Conservation (phyloP, 257 asterid species). For the Solanum sparsipilum region DNA sequence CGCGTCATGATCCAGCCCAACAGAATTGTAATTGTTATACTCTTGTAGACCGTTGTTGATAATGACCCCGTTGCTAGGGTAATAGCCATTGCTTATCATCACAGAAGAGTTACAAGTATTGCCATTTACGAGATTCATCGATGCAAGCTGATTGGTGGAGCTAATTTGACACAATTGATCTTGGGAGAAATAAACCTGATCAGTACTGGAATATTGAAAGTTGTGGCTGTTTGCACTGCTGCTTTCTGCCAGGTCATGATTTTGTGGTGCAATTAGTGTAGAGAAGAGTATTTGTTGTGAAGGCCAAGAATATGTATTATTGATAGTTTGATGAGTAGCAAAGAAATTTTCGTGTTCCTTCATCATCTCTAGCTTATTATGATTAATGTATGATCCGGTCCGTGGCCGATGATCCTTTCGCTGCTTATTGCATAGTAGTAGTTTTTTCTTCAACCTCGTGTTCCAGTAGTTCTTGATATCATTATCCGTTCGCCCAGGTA, state of each 20-base stretch:
- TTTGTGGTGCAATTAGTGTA: neutral
- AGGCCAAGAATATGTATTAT: neutral
- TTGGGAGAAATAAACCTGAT: neutral
- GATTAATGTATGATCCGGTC: neutral
- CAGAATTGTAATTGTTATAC: neutral
- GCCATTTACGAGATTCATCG: neutral
- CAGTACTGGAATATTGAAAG: neutral
- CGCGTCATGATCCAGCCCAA: conserved; percentile 5
- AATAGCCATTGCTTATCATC: neutral
- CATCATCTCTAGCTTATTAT: neutral
- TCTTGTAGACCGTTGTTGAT: neutral
- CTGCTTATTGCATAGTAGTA: conserved; percentile 12
- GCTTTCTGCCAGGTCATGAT: neutral
- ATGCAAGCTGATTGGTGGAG: neutral
- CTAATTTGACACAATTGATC: neutral
- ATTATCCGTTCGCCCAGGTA: conserved; percentile 34
- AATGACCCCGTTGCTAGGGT: neutral
- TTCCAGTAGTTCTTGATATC: conserved; percentile 40
- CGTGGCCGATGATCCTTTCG: conserved; percentile 12
- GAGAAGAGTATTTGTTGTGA: conserved; percentile 2
- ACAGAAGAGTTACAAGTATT: neutral
- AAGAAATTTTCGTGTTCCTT: neutral
- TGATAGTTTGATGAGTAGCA: neutral
- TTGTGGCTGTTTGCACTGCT: neutral
- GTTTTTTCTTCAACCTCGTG: conserved; percentile 29